phyloP scores from a whole-genome alignment of 2,329 filamentous ascomycete species.

The Arthrobotrys sinensis region DNA sequence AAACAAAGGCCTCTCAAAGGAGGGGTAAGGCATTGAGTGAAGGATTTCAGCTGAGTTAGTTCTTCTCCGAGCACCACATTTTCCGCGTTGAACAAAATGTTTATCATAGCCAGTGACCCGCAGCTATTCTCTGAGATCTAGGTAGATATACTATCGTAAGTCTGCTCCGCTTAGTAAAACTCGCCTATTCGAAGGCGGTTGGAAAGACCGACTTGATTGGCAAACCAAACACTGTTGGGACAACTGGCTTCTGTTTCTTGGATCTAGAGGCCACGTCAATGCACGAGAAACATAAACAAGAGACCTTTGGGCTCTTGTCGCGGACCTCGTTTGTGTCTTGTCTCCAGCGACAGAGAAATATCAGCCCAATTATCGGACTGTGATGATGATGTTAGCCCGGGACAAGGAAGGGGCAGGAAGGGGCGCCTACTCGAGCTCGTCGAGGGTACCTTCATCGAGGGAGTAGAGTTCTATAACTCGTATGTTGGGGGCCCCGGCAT shows the following conservation, averaged over 20 bases:
- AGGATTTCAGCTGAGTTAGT: conserved; percentile 80
- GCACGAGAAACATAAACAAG: neutral
- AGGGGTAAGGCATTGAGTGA: conserved; percentile 78
- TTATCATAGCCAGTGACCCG: conserved; percentile 91
- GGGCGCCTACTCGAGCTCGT: conserved; percentile 74
- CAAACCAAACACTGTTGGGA: conserved; percentile 86
- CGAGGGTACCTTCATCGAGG: conserved; percentile 78
- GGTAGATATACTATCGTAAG: neutral
- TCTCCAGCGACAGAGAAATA: conserved; percentile 86
- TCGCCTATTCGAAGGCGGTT: neutral
- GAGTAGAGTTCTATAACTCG: conserved; percentile 83
- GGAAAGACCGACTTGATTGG: conserved; percentile 79
- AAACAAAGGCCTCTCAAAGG: conserved; percentile 83
- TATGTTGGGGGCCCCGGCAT: conserved; percentile 81
- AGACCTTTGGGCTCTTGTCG: neutral
- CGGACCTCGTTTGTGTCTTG: conserved; percentile 70
- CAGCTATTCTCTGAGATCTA: conserved; percentile 87
- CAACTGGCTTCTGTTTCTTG: conserved; percentile 72
- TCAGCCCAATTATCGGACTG: conserved; percentile 84
- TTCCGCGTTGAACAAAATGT: conserved; percentile 89
- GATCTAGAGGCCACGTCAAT: neutral
- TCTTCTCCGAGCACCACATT: conserved; percentile 78
- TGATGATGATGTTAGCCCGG: conserved; percentile 18
- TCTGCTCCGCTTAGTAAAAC: conserved; percentile 13
- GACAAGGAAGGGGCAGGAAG: neutral